Base-by-base conservation (phyloP, 371 early-diverging fungal species). In the Rhizopus delemar region DNA sequence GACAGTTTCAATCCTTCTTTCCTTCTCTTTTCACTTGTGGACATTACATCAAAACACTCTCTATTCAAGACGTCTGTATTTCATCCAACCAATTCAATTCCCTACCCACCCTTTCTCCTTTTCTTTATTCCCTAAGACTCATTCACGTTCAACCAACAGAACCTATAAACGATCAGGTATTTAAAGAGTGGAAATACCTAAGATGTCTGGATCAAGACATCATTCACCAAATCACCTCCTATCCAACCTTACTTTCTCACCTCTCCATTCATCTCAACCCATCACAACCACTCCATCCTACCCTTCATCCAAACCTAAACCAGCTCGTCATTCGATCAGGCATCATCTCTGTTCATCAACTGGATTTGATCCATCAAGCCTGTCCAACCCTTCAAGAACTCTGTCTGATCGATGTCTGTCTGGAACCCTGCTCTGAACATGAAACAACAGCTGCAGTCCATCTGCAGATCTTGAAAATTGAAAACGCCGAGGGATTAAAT, bases 1-100 rank as follows among this genome's bases (percentile, higher is more conserved):
- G 46, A 33, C 66, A 66, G 15, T 66, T 66, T 28, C 12, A 34
- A 29, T 33, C 34, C 13, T 61, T 66, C 36, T 52, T 41, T 11
- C 11, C 35, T 8, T 46, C 66, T 5, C 32, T 61, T 16, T 38
- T 15, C 12, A 16, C 36, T 12, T 32, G 48, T 15, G 66, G 66
- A 0, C 50, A 57, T 38, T 60, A 61, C 43, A 61, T 66, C 0
- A 31, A 53, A 3, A 39, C 45, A 32, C 45, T 66, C 2, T 49
- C 48, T 13, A 35, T 66, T 3, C 50, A 57, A 7, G 53, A 57
- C 57, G 61, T 53, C 5, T 60, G 16, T 41, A 45, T 60, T 36
- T 49, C 39, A 6, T n/a, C 49, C 12, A 5, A 13, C 29, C 50
- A 66, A 33, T 50, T 66, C 2, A 39, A 46, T 28, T 36, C 50